Evolutionary conservation across 352 stramenopile species (phyloP).

Genomic region (Globisporangium ultimum): DNA sequence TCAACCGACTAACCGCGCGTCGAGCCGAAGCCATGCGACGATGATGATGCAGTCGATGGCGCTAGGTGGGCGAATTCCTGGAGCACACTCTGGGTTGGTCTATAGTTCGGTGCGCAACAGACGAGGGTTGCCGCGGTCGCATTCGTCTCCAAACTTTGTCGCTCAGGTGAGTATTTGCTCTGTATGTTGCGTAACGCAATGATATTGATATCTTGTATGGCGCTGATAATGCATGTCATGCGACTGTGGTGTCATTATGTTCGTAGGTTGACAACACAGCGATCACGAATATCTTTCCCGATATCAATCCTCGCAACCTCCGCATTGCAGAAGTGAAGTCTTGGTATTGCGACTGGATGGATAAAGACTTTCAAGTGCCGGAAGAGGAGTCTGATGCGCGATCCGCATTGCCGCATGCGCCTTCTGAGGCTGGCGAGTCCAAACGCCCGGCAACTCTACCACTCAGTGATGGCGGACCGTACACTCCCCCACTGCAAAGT

Average conservation of each 20-base stretch:
- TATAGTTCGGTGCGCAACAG: neutral
- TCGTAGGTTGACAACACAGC: slow-evolving; percentile 37
- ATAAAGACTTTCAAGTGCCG: slow-evolving; percentile 27
- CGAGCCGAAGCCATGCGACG: slow-evolving; percentile 13
- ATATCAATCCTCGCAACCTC: slow-evolving; percentile 75
- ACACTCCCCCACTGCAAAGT: slow-evolving; percentile 8
- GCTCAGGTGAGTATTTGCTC: slow-evolving; percentile 9
- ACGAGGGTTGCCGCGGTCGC: slow-evolving; percentile 15
- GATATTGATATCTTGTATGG: neutral
- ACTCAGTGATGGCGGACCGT: neutral
- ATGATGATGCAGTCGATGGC: slow-evolving; percentile 11
- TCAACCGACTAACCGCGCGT: slow-evolving; percentile 9
- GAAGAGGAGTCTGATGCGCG: neutral
- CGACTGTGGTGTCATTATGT: too few species aligned
- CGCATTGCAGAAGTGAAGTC: slow-evolving; percentile 80
- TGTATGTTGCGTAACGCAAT: neutral
- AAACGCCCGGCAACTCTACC: neutral
- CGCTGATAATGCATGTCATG: neutral
- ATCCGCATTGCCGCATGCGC: neutral
- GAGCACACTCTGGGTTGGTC: neutral
- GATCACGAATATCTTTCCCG: slow-evolving; percentile 73
- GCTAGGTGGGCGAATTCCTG: slow-evolving; percentile 2
- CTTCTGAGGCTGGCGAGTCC: slow-evolving; percentile 1
- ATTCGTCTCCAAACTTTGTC: slow-evolving; percentile 25
- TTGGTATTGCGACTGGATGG: slow-evolving; percentile 77